Evolutionary conservation across 306 rosid species (phyloP), one percentile per base, ranked within the genome.

Genomic region (Hippophae rhamnoides): DNA sequence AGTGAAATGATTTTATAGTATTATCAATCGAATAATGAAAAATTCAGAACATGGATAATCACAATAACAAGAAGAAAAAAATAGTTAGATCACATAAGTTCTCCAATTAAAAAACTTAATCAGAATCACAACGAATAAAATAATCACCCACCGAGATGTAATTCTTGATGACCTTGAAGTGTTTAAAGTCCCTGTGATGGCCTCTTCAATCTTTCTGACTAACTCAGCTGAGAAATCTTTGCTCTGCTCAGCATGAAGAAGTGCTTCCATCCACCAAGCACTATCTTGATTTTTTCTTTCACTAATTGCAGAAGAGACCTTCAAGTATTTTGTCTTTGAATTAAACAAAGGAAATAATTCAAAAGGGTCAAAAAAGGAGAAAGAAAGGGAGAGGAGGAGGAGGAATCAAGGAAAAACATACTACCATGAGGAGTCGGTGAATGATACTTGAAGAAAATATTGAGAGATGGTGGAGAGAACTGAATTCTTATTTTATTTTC

Each of bases 221-320:
- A 92, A 78, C 66, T 83, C 95, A 11, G 64, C 46, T 3, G 81
- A 81, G 68, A 82, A 82, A 69, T 83, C 96, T 76, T 78, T 75
- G 74, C 70, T 75, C 82, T 83, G 81, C 73, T 92, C 98, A 41
- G 93, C 92, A 62, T 81, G 74, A 56, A 80, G 69, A 70, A 88
- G 86, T 57, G 87, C 98, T 67, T 92, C 96, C 78, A 87, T 58
- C 98, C 98, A 87, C 98, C 98, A 92, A 63, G 66, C 61, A 9
- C 63, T 38, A 43, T 67, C n/a, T 63, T 67, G 79, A 76, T 74
- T 69, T 71, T 74, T 72, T 53, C 70, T 67, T 61, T 73, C 76
- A 9, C 65, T 52, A 67, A 79, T 66, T 60, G 81, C 77, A 38
- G 70, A 76, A 46, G 77, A 63, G 52, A 92, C 89, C 98, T 92